These are phyloP conservation scores for Cydonia oblonga DNA, from an alignment of 331 rosid species.

Conservation along the genomic window DNA sequence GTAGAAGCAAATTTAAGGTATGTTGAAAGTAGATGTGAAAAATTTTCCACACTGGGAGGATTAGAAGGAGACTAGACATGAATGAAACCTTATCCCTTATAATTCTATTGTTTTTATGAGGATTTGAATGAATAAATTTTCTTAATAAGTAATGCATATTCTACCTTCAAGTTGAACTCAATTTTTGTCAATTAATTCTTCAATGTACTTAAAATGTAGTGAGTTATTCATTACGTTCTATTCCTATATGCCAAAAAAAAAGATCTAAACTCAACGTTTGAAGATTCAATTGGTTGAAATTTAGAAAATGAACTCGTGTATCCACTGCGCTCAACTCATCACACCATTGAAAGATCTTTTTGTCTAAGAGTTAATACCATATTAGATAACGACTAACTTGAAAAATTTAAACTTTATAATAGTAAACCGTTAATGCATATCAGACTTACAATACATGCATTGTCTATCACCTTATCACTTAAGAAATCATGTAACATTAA, in stretches of 20 bases:
- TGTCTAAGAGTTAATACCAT: too few relatives aligned
- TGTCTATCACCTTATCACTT: too few relatives aligned
- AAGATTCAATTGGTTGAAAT: background rate
- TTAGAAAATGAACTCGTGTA: background rate
- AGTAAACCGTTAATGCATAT: rapidly evolving
- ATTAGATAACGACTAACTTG: too few relatives aligned
- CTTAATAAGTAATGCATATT: background rate
- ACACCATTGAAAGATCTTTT: background rate
- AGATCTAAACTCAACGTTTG: background rate
- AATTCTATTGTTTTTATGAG: too few relatives aligned
- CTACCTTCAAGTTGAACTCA: background rate
- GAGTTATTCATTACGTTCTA: background rate
- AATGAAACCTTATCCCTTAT: too few relatives aligned
- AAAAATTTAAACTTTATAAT: too few relatives aligned
- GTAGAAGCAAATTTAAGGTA: background rate
- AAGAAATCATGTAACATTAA: too few relatives aligned
- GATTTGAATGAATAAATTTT: background rate
- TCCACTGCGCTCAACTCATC: background rate
- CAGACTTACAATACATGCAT: rapidly evolving
- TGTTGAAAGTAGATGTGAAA: background rate
- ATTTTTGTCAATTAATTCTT: background rate
- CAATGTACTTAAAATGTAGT: background rate
- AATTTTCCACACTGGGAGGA: too few relatives aligned
- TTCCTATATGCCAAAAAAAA: background rate
- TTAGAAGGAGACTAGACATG: too few relatives aligned